Percentiles rank a stretch among this genome's conserved stretches.
phyloP scores from a whole-genome alignment of 2,329 filamentous ascomycete genomes.

The Botrytis porri region DNA sequence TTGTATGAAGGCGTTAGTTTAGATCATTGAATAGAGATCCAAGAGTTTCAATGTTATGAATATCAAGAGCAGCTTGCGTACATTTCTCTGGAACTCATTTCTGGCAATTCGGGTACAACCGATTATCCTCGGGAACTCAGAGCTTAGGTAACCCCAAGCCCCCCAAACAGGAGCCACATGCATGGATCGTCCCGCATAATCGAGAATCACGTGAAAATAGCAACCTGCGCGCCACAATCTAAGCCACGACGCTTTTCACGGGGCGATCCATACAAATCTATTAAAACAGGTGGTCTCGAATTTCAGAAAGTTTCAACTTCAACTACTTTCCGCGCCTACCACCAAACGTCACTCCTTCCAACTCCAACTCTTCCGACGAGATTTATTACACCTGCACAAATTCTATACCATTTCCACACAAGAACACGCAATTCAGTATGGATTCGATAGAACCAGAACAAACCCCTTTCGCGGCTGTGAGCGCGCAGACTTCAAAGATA shows the following conservation, averaged over 20 bases:
- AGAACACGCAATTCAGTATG: slow-evolving; percentile 51
- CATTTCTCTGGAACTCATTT: neutral
- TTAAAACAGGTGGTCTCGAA: slow-evolving; percentile 21
- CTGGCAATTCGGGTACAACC: neutral
- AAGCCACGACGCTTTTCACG: slow-evolving; percentile 7
- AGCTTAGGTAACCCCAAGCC: neutral
- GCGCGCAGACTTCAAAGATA: slow-evolving; percentile 74
- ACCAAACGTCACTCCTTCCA: neutral
- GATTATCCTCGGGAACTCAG: slow-evolving; percentile 10
- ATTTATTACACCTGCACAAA: neutral
- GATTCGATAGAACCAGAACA: slow-evolving; percentile 83
- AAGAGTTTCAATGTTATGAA: neutral
- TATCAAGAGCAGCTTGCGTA: neutral
- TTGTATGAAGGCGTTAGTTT: neutral
- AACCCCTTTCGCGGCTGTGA: slow-evolving; percentile 89
- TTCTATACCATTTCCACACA: neutral
- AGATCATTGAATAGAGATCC: neutral
- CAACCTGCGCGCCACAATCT: neutral
- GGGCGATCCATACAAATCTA: neutral
- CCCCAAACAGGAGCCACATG: neutral
- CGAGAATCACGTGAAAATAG: neutral
- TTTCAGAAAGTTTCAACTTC: slow-evolving; percentile 1
- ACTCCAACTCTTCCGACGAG: neutral
- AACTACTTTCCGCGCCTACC: slow-evolving; percentile 6
- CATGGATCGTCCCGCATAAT: neutral